Evolutionary conservation across 345 rosid genomes (phyloP).

Genomic region (Limnanthes douglasii): DNA sequence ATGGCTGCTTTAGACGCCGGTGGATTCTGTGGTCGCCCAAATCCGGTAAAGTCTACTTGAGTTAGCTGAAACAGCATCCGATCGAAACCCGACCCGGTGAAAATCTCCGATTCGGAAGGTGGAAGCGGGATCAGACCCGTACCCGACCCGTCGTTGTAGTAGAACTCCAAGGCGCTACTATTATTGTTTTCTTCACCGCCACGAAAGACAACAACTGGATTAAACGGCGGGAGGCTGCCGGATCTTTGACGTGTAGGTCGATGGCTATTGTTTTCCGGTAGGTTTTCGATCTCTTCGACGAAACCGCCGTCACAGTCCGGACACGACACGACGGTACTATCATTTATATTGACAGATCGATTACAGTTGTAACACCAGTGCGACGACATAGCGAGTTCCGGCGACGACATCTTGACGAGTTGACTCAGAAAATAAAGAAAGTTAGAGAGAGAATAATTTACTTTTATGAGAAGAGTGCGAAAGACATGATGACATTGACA

Average conservation of each 20-base stretch:
- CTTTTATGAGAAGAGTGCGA: too few species aligned
- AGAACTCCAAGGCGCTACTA: too few species aligned
- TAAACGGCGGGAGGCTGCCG: constrained; percentile 3
- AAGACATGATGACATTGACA: too few species aligned
- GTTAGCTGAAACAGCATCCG: constrained; percentile 10
- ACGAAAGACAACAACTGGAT: constrained; percentile 10
- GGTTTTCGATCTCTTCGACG: constrained; percentile 10
- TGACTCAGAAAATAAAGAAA: too few species aligned
- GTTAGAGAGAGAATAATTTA: too few species aligned
- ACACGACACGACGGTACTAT: constrained; percentile 1
- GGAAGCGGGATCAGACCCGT: constrained; percentile 6
- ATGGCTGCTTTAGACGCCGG: constrained; percentile 15
- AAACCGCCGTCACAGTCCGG: constrained; percentile 15
- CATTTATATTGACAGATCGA: constrained; percentile 6
- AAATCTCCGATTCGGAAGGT: constrained; percentile 4
- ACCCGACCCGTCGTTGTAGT: constrained; percentile 7
- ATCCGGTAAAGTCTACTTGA: constrained; percentile 9
- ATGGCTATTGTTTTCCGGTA: constrained; percentile 1
- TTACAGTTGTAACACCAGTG: constrained; percentile 15
- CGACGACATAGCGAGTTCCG: too few species aligned
- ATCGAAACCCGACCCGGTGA: constrained; percentile 9
- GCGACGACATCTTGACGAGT: too few species aligned
- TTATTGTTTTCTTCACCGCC: constrained; percentile 6
- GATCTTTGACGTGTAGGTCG: constrained; percentile 3
- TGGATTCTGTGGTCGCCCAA: constrained; percentile 7